Evolutionary conservation across 768 basidiomycete genomes (phyloP).

Genomic region (Serpula lacrymans): DNA sequence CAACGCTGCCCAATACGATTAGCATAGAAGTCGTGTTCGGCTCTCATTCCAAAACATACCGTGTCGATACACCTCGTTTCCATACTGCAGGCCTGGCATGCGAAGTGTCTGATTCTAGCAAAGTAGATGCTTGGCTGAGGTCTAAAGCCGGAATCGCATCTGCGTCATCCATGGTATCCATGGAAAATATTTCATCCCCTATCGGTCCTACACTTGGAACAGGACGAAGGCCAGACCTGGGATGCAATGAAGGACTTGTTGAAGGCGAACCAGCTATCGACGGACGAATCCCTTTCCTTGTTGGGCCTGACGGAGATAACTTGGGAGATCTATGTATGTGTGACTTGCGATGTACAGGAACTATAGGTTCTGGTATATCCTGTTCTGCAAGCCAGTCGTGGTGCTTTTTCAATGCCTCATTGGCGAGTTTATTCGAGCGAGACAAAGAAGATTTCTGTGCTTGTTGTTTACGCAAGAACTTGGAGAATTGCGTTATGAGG

Average conservation of each 20-base stretch:
- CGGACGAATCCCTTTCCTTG: slow-evolving; percentile 12
- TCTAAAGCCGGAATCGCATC: slow-evolving; percentile 35
- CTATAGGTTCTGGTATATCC: slow-evolving; percentile 62
- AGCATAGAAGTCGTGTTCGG: slow-evolving; percentile 11
- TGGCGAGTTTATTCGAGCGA: slow-evolving; percentile 50
- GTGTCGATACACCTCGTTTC: slow-evolving; percentile 47
- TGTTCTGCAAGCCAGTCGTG: slow-evolving; percentile 67
- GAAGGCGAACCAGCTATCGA: slow-evolving; percentile 3
- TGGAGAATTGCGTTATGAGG: slow-evolving; percentile 65
- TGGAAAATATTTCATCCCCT: slow-evolving; percentile 73
- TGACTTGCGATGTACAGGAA: slow-evolving; percentile 24
- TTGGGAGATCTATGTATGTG: slow-evolving; percentile 22
- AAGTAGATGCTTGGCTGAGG: slow-evolving; percentile 8
- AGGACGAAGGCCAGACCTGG: slow-evolving; percentile 3
- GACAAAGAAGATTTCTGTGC: slow-evolving; percentile 61
- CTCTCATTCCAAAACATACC: slow-evolving; percentile 36
- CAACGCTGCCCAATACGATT: slow-evolving; percentile 48
- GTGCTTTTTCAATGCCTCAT: slow-evolving; percentile 56
- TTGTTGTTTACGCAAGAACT: slow-evolving; percentile 58
- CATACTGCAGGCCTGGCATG: slow-evolving; percentile 33
- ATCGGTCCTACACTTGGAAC: slow-evolving; percentile 13
- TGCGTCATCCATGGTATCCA: slow-evolving; percentile 89
- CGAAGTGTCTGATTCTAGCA: too few species aligned
- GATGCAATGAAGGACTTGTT: slow-evolving; percentile 23
- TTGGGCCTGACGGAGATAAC: slow-evolving; percentile 27